A percentile compares a stretch with the other conserved stretches of the same genome.
phyloP scores from a whole-genome alignment of 306 rosid species.

The Citrullus mucosospermus region DNA sequence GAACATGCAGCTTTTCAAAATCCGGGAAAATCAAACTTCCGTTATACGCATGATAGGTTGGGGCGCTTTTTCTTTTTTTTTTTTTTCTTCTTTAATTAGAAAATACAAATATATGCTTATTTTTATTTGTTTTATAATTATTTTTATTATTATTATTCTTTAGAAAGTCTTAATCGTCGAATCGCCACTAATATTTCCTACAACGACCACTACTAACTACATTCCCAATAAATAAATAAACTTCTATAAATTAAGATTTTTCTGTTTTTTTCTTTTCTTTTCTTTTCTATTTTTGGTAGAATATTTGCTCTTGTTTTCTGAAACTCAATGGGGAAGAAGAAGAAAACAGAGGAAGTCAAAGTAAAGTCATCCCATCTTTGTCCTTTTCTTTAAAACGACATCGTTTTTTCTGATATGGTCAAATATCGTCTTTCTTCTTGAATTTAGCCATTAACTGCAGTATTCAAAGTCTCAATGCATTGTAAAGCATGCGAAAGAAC shows the following conservation, averaged over 20 bases:
- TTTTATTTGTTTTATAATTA: too few relatives aligned
- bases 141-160: too few relatives aligned
- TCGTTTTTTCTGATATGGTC: background rate
- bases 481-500: constrained; percentile 72
- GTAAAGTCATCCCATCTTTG: background rate
- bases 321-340: constrained; percentile 9
- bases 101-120: too few relatives aligned
- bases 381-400: background rate
- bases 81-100: too few relatives aligned
- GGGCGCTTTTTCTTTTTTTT: too few relatives aligned
- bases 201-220: background rate
- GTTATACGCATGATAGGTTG: background rate
- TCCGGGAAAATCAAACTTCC: background rate
- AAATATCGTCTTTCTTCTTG: background rate
- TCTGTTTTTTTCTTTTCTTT: background rate
- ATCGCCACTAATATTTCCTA: background rate
- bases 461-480: constrained; percentile 59
- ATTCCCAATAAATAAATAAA: background rate
- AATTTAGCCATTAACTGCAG: constrained; percentile 20
- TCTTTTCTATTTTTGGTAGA: background rate
- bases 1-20: background rate
- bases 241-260: background rate
- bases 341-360: constrained; percentile 1
- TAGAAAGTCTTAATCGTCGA: too few relatives aligned
- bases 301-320: background rate